phyloP scores from a whole-genome alignment of 1,139 yeast genomes.

The Eremothecium gossypii region DNA sequence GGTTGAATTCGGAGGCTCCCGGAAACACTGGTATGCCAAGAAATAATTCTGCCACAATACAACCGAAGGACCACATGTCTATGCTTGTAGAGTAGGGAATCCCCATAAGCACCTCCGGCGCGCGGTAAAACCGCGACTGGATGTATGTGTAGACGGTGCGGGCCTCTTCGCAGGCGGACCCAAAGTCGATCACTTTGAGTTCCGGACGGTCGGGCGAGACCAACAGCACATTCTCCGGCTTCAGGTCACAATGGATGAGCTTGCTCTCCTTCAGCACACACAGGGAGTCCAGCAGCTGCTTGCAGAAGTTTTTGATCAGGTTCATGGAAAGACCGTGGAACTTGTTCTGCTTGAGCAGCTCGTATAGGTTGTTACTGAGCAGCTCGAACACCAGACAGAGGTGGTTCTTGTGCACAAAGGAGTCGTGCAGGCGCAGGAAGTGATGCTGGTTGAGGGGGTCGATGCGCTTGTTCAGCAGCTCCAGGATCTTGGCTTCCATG shows the following conservation, averaged over 20 bases:
- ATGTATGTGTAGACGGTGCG: slow-evolving; percentile 89
- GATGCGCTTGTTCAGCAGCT: slow-evolving; percentile 63
- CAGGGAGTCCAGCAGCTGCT: slow-evolving; percentile 73
- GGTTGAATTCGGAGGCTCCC: slow-evolving; percentile 90
- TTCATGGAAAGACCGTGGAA: slow-evolving; percentile 83
- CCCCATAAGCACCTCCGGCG: slow-evolving; percentile 92
- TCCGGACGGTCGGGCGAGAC: slow-evolving; percentile 79
- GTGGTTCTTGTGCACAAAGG: slow-evolving; percentile 88
- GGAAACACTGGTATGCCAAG: slow-evolving; percentile 93
- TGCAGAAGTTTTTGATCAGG: slow-evolving; percentile 66
- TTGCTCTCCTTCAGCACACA: slow-evolving; percentile 73
- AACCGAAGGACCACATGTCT: slow-evolving; percentile 98
- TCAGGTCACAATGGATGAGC: slow-evolving; percentile 89
- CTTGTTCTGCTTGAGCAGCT: slow-evolving; percentile 84
- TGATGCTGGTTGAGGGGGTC: slow-evolving; percentile 63
- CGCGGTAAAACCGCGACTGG: slow-evolving; percentile 89
- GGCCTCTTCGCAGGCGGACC: slow-evolving; percentile 88
- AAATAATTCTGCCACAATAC: slow-evolving; percentile 89
- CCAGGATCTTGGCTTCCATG: slow-evolving; percentile 82
- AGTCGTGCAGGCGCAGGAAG: slow-evolving; percentile 71
- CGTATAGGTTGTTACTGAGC: slow-evolving; percentile 80
- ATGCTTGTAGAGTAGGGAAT: slow-evolving; percentile 85
- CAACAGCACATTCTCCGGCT: slow-evolving; percentile 87
- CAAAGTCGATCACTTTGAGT: slow-evolving; percentile 91
- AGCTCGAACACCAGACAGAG: slow-evolving; percentile 87